A percentile compares a stretch with the other conserved stretches of the same genome.
phyloP scores from a whole-genome alignment of 768 basidiomycete genomes.

The Tulasnella sp. region DNA sequence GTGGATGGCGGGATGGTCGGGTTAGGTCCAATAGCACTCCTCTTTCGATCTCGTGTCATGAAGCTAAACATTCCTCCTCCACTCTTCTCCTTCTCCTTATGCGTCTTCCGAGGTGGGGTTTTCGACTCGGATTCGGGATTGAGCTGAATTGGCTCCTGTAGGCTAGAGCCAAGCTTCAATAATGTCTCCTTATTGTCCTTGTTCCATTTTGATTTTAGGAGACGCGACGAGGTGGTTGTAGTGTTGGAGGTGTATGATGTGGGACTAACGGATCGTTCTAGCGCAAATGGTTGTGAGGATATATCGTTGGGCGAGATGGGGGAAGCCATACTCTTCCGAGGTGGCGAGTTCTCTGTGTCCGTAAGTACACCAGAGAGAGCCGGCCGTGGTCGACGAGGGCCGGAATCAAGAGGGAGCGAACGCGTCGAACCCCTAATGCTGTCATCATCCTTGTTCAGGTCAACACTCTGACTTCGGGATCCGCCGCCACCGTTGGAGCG shows the following conservation, averaged over 20 bases:
- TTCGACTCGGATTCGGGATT: conserved; percentile 5
- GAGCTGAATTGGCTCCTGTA: conserved; percentile 4
- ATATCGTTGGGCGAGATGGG: too few relatives aligned
- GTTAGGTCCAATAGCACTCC: neutral
- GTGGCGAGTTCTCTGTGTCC: too few relatives aligned
- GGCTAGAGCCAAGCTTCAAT: neutral
- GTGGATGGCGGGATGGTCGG: too few relatives aligned
- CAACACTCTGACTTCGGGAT: too few relatives aligned
- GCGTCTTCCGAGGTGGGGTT: neutral
- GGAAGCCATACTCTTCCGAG: too few relatives aligned
- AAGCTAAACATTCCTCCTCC: conserved; percentile 11
- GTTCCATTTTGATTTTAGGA: too few relatives aligned
- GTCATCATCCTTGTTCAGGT: neutral
- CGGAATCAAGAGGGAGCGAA: neutral
- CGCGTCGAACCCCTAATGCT: neutral
- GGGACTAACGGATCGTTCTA: neutral
- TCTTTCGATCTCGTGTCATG: conserved; percentile 10
- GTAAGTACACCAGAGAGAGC: too few relatives aligned
- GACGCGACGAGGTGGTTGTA: neutral
- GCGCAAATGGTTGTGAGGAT: neutral
- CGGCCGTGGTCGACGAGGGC: neutral
- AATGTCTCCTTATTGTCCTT: neutral
- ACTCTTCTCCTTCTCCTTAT: neutral
- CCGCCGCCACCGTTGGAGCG: too few relatives aligned
- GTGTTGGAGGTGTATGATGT: neutral